A percentile compares a stretch with the other conserved stretches of the same genome.
phyloP scores from a whole-genome alignment of 2,329 filamentous ascomycete genomes.

The Lachnellula arida region DNA sequence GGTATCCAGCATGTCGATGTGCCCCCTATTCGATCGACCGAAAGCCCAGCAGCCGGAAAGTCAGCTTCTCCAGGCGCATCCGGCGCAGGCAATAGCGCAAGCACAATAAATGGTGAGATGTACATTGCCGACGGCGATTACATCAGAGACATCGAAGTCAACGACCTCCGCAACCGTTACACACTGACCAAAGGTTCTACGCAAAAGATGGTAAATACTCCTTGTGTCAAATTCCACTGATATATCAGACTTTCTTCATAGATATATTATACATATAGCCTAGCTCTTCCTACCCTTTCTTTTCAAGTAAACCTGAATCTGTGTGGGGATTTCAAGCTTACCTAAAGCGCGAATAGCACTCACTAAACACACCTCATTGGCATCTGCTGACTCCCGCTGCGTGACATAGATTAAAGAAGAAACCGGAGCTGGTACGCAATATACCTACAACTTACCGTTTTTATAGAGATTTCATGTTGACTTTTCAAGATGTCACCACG shows the following conservation, averaged over 20 bases:
- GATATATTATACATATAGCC: constrained; percentile 30
- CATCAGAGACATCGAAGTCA: constrained; percentile 98
- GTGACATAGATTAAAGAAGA: constrained; percentile 99
- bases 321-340: constrained; percentile 66
- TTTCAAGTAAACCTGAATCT: constrained; percentile 34
- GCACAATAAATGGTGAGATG: constrained; percentile 71
- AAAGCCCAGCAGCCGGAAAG: constrained; percentile 22
- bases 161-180: constrained; percentile 94
- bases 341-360: constrained; percentile 60
- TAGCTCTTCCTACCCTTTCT: constrained; percentile 29
- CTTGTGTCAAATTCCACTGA: constrained; percentile 64
- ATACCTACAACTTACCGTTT: constrained; percentile 42
- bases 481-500: constrained; percentile 91
- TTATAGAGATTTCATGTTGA: constrained; percentile 48
- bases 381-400: constrained; percentile 89
- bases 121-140: constrained; percentile 96
- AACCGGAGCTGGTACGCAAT: constrained; percentile 95
- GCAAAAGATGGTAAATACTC: constrained; percentile 98
- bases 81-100: constrained; percentile 38
- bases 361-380: constrained; percentile 62
- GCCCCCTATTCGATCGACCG: constrained; percentile 62
- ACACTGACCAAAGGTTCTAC: constrained; percentile 94
- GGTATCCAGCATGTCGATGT: constrained; percentile 88
- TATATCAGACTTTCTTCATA: constrained; percentile 43
- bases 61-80: constrained; percentile 27